Evolutionary conservation across 2,329 filamentous ascomycete genomes (phyloP).

Genomic region (Talaromyces sp.): DNA sequence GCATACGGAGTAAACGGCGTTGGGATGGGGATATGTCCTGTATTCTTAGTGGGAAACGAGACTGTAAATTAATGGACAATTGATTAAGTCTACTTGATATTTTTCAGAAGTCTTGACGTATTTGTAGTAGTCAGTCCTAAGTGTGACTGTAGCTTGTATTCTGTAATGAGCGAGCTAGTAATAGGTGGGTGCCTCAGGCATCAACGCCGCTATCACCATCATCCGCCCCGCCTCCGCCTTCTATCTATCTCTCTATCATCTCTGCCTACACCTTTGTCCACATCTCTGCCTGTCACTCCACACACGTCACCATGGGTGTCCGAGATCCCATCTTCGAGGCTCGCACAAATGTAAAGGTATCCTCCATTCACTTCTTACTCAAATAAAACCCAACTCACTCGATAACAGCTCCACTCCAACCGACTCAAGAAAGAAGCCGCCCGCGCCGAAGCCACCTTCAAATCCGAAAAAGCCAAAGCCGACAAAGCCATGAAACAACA

Average conservation of each 20-base stretch:
- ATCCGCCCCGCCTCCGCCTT: not conserved
- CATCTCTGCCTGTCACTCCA: not conserved
- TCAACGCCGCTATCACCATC: not conserved
- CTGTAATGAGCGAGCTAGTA: too few relatives aligned
- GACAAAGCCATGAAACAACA: slow-evolving; percentile 43
- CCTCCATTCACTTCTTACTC: slow-evolving; percentile 3
- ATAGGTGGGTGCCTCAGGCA: not conserved
- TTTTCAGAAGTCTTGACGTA: too few relatives aligned
- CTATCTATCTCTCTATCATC: not conserved
- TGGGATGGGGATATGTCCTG: not conserved
- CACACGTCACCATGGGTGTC: slow-evolving; percentile 29
- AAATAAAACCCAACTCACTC: not conserved
- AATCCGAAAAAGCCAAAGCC: slow-evolving; percentile 43
- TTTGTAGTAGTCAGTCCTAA: too few relatives aligned
- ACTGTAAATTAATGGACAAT: not conserved
- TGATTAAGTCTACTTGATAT: too few relatives aligned
- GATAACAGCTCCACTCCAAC: slow-evolving; percentile 39
- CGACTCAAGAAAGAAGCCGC: slow-evolving; percentile 43
- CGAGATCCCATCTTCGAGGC: slow-evolving; percentile 38
- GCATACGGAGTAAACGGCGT: slow-evolving; percentile 23
- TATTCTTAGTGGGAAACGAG: not conserved
- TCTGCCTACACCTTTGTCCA: not conserved
- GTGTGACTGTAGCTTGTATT: too few relatives aligned
- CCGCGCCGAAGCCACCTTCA: slow-evolving; percentile 40
- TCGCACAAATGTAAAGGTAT: slow-evolving; percentile 37